Conservation (phyloP, 2,329 filamentous ascomycete species). For the Penicillium griseofulvum region DNA sequence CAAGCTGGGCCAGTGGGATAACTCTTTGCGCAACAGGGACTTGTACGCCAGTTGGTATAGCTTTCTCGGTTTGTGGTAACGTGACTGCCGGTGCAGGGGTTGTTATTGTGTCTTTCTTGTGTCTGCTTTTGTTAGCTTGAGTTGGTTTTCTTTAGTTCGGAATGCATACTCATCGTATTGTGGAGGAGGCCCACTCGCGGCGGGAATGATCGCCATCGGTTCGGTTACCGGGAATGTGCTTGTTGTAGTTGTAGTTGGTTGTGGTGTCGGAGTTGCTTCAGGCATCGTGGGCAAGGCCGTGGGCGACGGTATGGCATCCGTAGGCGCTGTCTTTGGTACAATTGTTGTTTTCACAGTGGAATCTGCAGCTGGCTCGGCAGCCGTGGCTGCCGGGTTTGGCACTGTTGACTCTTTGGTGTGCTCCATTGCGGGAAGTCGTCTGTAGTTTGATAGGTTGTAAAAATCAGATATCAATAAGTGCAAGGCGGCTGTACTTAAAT, state of each 20-base stretch:
- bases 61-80: not conserved
- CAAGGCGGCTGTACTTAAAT: not conserved
- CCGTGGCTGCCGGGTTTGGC: not conserved
- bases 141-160: not conserved
- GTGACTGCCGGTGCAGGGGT: not conserved
- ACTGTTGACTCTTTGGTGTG: not conserved
- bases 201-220: not conserved
- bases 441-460: not conserved
- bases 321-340: not conserved
- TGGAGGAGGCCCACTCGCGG: not conserved
- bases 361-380: not conserved
- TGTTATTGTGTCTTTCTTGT: not conserved
- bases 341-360: not conserved
- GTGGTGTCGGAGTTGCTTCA: not conserved
- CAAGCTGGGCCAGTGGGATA: conserved; percentile 3
- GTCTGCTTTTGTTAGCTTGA: not conserved
- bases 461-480: not conserved
- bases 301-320: not conserved
- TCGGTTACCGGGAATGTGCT: not conserved
- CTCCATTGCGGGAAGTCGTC: not conserved
- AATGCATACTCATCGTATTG: conserved; percentile 1
- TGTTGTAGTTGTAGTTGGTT: not conserved
- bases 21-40: not conserved
- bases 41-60: not conserved
- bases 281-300: not conserved